Evolutionary conservation across 202 grass and related monocot species (phyloP).

Genomic region (Panicum hallii): DNA sequence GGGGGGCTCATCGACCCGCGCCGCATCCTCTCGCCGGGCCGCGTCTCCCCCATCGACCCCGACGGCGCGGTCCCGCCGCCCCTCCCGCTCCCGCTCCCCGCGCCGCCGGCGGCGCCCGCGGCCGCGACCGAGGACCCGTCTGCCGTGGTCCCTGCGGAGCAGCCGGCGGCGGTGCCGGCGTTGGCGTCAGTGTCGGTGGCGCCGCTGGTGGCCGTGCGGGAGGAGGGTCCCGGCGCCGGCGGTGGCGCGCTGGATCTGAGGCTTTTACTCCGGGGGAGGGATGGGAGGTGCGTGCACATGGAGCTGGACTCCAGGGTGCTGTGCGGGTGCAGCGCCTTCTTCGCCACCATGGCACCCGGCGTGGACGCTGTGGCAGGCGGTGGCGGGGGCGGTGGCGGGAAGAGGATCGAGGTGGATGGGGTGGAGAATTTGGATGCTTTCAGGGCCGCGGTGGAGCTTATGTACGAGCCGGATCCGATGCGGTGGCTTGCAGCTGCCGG

Average conservation of each 20-base stretch:
- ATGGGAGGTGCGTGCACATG: constrained; percentile 66
- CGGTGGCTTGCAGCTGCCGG: constrained; percentile 51
- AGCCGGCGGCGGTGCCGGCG: neutral
- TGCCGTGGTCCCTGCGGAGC: neutral
- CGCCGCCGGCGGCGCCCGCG: neutral
- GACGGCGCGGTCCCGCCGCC: constrained; percentile 43
- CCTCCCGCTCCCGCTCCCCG: constrained; percentile 25
- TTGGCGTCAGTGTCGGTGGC: neutral
- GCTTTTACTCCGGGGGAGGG: constrained; percentile 58
- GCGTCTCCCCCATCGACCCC: constrained; percentile 83
- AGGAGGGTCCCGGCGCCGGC: neutral
- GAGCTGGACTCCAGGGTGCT: constrained; percentile 65
- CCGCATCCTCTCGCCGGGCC: constrained; percentile 72
- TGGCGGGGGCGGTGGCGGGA: neutral
- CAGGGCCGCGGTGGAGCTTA: constrained; percentile 60
- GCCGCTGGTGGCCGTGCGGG: constrained; percentile 12
- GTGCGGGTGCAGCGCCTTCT: constrained; percentile 63
- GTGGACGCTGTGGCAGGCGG: neutral
- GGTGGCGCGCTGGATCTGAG: constrained; percentile 60
- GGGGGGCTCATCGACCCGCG: constrained; percentile 54
- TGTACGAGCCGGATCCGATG: constrained; percentile 54
- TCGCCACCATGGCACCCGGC: constrained; percentile 31
- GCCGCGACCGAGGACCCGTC: neutral
- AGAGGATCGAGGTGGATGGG: constrained; percentile 49
- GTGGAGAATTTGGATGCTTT: constrained; percentile 73